A percentile compares a stretch with the other conserved stretches of the same genome.
Conservation (phyloP, 2,329 filamentous ascomycete species). For the Fusarium avenaceum region DNA sequence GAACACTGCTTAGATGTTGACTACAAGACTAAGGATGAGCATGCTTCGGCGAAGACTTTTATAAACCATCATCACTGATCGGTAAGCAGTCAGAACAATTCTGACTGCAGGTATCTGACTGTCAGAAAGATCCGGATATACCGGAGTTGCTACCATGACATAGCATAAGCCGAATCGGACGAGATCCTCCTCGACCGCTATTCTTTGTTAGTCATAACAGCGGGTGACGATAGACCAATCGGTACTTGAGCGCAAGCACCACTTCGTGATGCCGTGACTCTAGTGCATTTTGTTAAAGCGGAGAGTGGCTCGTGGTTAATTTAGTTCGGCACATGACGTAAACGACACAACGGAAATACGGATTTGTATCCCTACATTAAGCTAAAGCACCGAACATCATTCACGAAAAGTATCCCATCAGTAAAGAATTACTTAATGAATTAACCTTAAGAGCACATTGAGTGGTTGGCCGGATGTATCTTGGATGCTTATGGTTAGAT, state of each 20-base stretch:
- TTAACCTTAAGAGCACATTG: neutral
- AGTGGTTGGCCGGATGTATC: too few species aligned
- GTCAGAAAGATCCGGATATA: slow-evolving; percentile 5
- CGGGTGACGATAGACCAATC: neutral
- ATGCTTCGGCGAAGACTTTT: neutral
- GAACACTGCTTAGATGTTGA: neutral
- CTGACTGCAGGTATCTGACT: too few species aligned
- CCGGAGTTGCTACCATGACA: neutral
- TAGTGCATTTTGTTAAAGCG: neutral
- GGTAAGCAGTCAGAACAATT: neutral
- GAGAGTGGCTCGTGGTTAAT: neutral
- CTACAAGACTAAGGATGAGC: fast-evolving
- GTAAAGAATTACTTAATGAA: neutral
- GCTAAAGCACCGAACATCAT: neutral
- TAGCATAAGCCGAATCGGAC: neutral
- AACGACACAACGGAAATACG: neutral
- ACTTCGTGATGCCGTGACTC: neutral
- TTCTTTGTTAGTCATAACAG: neutral
- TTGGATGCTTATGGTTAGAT: neutral
- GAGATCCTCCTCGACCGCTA: neutral
- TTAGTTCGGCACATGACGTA: neutral
- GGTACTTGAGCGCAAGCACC: neutral
- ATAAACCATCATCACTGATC: neutral
- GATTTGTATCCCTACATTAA: neutral
- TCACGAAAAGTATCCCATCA: neutral